Evolutionary conservation across 2,329 filamentous ascomycete species (phyloP), one percentile per base, ranked within the genome.

Genomic region (Lasiodiplodia gonubiensis): DNA sequence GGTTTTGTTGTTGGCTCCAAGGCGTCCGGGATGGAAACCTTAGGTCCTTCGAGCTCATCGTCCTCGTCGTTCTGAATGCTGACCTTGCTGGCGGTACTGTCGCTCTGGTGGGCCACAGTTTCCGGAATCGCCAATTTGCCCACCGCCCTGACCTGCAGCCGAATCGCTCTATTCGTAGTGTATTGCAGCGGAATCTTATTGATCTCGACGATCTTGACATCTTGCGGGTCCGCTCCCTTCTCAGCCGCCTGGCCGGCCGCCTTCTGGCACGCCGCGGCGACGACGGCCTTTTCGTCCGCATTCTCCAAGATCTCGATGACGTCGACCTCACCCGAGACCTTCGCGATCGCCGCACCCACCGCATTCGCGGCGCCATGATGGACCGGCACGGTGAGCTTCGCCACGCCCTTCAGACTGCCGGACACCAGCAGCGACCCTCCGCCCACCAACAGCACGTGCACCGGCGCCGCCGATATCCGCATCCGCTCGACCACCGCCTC

Each of bases 281-380:
- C n/a, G 39, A 63, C 59, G 27, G 39, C 72, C 1, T 77, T 77
- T 4, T 78, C 80, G 25, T 81, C 79, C 18, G 81, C 71, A 11
- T 83, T 81, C 69, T 71, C 72, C 49, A 85, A 80, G n/a, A 69
- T 55, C n/a, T 65, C 68, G 14, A 87, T 82, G 1, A 83, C 76
- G 66, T 88, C 85, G 2, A 87, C 77, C 12, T 83, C 81, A 0
- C 85, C 85, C 2, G 82, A 82, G 0, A 87, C 82, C 67, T 85
- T 85, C 3, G 84, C 85, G 27, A 87, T 86, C 0, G 87, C 87
- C 0, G 87, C 86, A 6, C 87, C 87, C 2, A 89, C 84, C 0
- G 87, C 86, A 73, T 89, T 89, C 5, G 86, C 86, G 0, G 84
- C 85, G 66, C 84, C 85, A 39, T 85, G 80, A 57, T 84, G 84